Evolutionary conservation across 1,284 basidiomycete species (phyloP).

Genomic region (Rhodotorula mucilaginosa): DNA sequence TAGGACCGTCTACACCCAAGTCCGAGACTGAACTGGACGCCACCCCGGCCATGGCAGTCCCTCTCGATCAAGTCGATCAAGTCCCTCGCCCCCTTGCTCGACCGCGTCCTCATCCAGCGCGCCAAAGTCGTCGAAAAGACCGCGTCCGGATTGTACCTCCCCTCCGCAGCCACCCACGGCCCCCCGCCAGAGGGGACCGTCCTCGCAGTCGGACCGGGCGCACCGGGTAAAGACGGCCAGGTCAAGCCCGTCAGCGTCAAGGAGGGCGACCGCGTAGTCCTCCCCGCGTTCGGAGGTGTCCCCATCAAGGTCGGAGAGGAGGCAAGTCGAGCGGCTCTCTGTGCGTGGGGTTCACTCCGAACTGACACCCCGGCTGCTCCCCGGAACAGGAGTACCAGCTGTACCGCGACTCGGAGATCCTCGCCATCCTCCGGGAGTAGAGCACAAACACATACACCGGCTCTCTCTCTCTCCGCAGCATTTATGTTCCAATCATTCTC

Average conservation of each 20-base stretch:
- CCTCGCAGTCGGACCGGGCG: conserved; percentile 91
- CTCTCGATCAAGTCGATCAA: conserved; percentile 91
- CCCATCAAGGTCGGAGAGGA: conserved; percentile 96
- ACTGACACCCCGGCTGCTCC: conserved; percentile 4
- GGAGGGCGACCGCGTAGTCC: conserved; percentile 84
- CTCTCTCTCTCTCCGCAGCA: not conserved
- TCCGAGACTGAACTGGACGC: no score
- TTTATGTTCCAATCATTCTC: not conserved
- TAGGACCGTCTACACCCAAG: not conserved
- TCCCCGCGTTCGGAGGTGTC: conserved; percentile 95
- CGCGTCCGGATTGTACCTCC: conserved; percentile 87
- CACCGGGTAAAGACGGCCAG: conserved; percentile 77
- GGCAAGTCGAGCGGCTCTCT: conserved; percentile 56
- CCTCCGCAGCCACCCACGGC: conserved; percentile 73
- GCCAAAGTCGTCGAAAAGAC: conserved; percentile 91
- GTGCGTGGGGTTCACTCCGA: no score
- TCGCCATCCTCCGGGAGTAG: conserved; percentile 94
- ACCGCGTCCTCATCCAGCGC: conserved; percentile 94
- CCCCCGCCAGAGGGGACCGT: conserved; percentile 95
- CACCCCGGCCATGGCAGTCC: conserved; percentile 36
- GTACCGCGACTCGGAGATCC: conserved; percentile 92
- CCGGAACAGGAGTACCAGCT: conserved; percentile 83
- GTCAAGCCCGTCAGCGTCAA: conserved; percentile 76
- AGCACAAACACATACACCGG: not conserved
- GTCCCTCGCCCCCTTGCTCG: conserved; percentile 83